Evolutionary conservation across 345 rosid genomes (phyloP).

Genomic region (Trapa incisa): DNA sequence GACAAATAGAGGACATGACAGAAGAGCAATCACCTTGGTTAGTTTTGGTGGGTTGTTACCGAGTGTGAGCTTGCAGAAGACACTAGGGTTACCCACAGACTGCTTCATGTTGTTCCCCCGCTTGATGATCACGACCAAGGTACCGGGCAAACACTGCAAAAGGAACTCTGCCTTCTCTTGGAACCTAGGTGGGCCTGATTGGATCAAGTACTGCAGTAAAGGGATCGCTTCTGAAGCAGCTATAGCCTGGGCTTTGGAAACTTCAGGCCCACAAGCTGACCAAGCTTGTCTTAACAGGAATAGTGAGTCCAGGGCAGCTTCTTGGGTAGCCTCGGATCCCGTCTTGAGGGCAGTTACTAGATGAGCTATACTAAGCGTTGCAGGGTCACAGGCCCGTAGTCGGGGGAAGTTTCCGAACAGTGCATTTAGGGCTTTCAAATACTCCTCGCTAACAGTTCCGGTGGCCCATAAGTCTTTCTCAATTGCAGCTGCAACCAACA

Average conservation of each 20-base stretch:
- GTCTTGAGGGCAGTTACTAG: slow-evolving; percentile 88
- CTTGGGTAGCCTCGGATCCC: slow-evolving; percentile 96
- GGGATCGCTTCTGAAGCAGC: slow-evolving; percentile 99
- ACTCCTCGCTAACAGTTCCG: slow-evolving; percentile 91
- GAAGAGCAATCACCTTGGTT: slow-evolving; percentile 43
- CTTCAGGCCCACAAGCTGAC: slow-evolving; percentile 98
- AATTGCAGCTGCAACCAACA: slow-evolving; percentile 70
- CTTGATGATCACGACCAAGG: slow-evolving; percentile 79
- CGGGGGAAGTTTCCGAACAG: slow-evolving; percentile 94
- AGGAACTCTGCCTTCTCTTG: slow-evolving; percentile 98
- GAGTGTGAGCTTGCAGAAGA: slow-evolving; percentile 81
- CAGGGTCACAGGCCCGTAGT: slow-evolving; percentile 97
- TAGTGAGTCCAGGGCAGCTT: slow-evolving; percentile 94
- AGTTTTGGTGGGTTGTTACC: slow-evolving; percentile 80
- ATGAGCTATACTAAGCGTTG: slow-evolving; percentile 95
- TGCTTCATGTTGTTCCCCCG: slow-evolving; percentile 99
- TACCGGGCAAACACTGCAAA: slow-evolving; percentile 96
- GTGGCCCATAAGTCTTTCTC: slow-evolving; percentile 98
- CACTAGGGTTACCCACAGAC: slow-evolving; percentile 97
- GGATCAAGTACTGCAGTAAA: slow-evolving; percentile 84
- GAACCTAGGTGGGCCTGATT: slow-evolving; percentile 97
- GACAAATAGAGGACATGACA: neutral
- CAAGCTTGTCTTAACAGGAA: slow-evolving; percentile 98
- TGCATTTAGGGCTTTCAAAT: slow-evolving; percentile 81
- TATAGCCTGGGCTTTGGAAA: slow-evolving; percentile 89